Evolutionary conservation across 805 yeast species (phyloP), one percentile per base, ranked within the genome.

Genomic region (Diddensiella caesifluorescens): DNA sequence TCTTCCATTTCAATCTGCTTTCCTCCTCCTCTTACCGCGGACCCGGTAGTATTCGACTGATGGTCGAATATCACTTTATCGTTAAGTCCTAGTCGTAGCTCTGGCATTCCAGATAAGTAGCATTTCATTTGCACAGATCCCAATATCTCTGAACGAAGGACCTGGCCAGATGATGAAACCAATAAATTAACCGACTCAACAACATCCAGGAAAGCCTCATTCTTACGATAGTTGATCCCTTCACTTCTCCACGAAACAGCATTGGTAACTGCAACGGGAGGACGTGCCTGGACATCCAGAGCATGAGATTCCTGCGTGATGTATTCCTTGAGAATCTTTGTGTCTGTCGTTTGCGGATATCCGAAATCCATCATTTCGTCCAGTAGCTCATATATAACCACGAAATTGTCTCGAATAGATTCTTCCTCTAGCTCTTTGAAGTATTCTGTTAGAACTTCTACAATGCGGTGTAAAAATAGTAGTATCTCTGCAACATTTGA

Each of bases 351-450:
- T 62, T 88, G 96, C 1, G 87, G 79, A n/a, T 83, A 64, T 5
- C 96, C 96, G 61, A 75, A 83, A 60, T 88, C 96, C 77, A 85
- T 74, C 70, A 87, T 83, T 56, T 87, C 96, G 57, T 87, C 96
- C 33, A 87, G 62, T n/a, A 87, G 64, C 58, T 88, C 96, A 61
- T 81, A 82, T 5, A 87, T 74, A 37, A 87, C 67, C 25, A 80
- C 77, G 49, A 76, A 74, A 60, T 87, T 87, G 60, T 87, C 95
- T 18, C 74, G 64, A 2, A 86, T 73, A 13, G 76, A 53, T 41
- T 81, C 88, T 41, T 71, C 71, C 52, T 75, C 75, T 30, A 83
- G 60, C 16, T 50, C 59, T 47, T 64, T 63, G 50, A 74, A 71
- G 50, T 77, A 77, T 35, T 62, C 64, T 37, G 65, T 65, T 38